phyloP scores from a whole-genome alignment of 441 rosid species.

The Syzygium syzygioides region DNA sequence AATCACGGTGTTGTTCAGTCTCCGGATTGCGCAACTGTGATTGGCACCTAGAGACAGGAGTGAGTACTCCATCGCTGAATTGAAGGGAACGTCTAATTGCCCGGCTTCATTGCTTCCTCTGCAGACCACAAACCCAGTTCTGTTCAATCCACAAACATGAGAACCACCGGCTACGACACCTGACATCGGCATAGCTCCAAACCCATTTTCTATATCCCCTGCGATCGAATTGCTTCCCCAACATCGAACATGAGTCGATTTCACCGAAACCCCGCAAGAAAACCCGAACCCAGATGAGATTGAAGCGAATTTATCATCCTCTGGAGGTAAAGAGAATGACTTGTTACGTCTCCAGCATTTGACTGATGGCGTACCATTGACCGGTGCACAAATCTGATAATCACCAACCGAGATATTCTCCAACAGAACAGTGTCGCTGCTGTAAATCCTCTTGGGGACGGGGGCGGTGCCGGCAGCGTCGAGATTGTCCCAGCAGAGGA shows the following conservation, averaged over 20 bases:
- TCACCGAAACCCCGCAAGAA: constrained; percentile 5
- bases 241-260: not conserved
- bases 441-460: constrained; percentile 4
- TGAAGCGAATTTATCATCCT: not conserved
- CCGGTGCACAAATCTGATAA: constrained; percentile 5
- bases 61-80: not conserved
- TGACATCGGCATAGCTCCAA: not conserved
- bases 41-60: constrained; percentile 5
- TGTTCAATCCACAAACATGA: constrained; percentile 11
- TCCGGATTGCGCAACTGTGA: constrained; percentile 12
- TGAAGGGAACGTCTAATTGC: constrained; percentile 13
- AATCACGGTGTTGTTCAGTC: not conserved
- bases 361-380: not conserved
- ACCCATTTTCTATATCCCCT: not conserved
- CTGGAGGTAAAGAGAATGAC: not conserved
- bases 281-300: constrained; percentile 15
- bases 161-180: not conserved
- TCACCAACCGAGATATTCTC: constrained; percentile 9
- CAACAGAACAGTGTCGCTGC: not conserved
- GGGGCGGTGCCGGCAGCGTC: not conserved
- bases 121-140: constrained; percentile 10
- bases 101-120: constrained; percentile 6
- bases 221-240: constrained; percentile 3
- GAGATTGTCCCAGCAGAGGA: constrained; percentile 15
- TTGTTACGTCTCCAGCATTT: constrained; percentile 2